A percentile compares a stretch with the other conserved stretches of the same genome.
Conservation (phyloP, 805 yeast genomes). For the Vanderwaltozyma yarrowii region DNA sequence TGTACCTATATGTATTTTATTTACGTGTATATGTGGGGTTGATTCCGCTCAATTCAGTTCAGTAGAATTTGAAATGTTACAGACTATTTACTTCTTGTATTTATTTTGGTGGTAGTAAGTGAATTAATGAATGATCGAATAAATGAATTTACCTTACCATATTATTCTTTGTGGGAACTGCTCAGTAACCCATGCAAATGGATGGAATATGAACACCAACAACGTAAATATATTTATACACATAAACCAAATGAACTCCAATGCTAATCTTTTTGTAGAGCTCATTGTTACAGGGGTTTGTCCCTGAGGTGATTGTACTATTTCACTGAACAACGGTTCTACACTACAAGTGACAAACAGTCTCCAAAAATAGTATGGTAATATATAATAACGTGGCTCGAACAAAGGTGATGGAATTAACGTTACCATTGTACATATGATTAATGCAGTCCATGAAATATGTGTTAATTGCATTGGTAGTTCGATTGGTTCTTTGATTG, state of each 20-base stretch:
- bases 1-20: too few species aligned
- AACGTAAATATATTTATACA: conserved; percentile 44
- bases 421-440: conserved; percentile 45
- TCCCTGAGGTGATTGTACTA: conserved; percentile 12
- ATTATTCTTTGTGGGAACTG: conserved; percentile 64
- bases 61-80: too few species aligned
- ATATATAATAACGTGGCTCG: conserved; percentile 86
- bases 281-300: conserved; percentile 13
- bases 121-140: too few species aligned
- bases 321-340: conserved; percentile 28
- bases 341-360: conserved; percentile 34
- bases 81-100: too few species aligned
- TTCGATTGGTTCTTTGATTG: conserved; percentile 27
- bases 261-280: conserved; percentile 29
- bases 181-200: conserved; percentile 63
- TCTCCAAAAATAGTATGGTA: conserved; percentile 74
- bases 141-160: conserved; percentile 70
- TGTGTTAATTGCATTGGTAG: conserved; percentile 35
- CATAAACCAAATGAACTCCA: conserved; percentile 57
- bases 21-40: too few species aligned
- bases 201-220: conserved; percentile 45
- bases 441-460: conserved; percentile 40
- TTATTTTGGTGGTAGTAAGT: too few species aligned
- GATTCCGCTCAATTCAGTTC: too few species aligned
- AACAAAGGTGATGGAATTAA: conserved; percentile 84